Conservation (phyloP, 192 early-diverging fungal genomes). For the Pilobolus umbonatus region DNA sequence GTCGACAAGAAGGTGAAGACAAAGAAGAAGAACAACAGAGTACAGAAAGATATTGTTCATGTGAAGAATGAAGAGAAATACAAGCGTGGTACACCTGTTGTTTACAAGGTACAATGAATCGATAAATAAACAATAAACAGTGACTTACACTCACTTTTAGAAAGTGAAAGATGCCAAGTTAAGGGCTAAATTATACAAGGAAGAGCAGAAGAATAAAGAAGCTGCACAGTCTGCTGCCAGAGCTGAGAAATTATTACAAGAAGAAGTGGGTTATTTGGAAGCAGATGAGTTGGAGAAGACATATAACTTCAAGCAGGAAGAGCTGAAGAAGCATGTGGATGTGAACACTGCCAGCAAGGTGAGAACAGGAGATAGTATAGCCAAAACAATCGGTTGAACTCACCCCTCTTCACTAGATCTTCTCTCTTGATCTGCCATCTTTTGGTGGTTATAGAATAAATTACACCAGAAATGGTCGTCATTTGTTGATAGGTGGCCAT, state of each 20-base stretch:
- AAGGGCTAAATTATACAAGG: slow-evolving; percentile 53
- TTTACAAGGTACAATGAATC: slow-evolving; percentile 12
- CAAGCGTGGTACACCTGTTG: slow-evolving; percentile 8
- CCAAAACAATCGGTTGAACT: slow-evolving; percentile 14
- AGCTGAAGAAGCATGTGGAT: slow-evolving; percentile 66
- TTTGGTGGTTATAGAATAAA: slow-evolving; percentile 88
- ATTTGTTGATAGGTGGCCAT: slow-evolving; percentile 69
- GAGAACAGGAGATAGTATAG: neutral
- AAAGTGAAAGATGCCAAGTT: slow-evolving; percentile 70
- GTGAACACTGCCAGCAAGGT: slow-evolving; percentile 66
- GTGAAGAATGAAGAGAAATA: slow-evolving; percentile 27
- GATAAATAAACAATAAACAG: neutral
- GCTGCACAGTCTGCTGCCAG: slow-evolving; percentile 71
- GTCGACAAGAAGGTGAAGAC: too few relatives aligned
- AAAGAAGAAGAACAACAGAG: neutral
- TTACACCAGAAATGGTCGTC: slow-evolving; percentile 83
- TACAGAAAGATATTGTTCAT: neutral
- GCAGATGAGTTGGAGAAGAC: slow-evolving; percentile 90
- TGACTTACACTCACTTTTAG: slow-evolving; percentile 23
- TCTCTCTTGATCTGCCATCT: slow-evolving; percentile 68
- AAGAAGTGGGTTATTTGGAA: slow-evolving; percentile 78
- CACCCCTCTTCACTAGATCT: slow-evolving; percentile 49
- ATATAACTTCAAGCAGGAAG: slow-evolving; percentile 73
- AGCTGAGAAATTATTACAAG: slow-evolving; percentile 71
- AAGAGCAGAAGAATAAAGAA: slow-evolving; percentile 56